Percentiles rank a stretch among this genome's conserved stretches.
Conservation (phyloP, 228 moss, liverwort and hornwort species). For the Sphagnum magellanicum region DNA sequence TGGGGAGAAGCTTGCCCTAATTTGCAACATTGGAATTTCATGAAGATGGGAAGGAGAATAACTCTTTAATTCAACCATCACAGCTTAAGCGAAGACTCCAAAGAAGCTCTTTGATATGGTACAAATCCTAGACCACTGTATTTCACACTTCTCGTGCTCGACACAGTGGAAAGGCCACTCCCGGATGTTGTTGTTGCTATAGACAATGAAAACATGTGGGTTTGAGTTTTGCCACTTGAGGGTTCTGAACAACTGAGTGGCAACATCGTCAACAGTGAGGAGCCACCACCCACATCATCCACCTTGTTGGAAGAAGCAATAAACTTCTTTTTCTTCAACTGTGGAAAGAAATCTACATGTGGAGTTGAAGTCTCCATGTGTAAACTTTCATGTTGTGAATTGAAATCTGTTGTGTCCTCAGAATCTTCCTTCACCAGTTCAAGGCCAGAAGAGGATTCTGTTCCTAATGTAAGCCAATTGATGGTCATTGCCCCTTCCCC, state of each 20-base stretch:
- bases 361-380: background rate
- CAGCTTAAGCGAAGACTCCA: constrained; percentile 26
- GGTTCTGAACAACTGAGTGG: too few species aligned
- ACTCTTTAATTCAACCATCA: constrained; percentile 1
- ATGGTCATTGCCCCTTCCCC: constrained; percentile 11
- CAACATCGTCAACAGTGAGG: too few species aligned
- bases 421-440: constrained; percentile 22
- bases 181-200: constrained; percentile 15
- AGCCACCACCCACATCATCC: too few species aligned
- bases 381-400: background rate
- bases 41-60: too few species aligned
- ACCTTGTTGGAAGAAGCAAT: too few species aligned
- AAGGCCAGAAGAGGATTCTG: constrained; percentile 15
- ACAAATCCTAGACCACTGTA: constrained; percentile 62
- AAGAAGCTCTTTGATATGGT: constrained; percentile 46
- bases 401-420: constrained; percentile 20
- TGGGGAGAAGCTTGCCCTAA: too few species aligned
- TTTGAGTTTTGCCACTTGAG: background rate
- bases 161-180: constrained; percentile 12
- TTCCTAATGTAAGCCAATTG: constrained; percentile 48
- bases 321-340: too few species aligned
- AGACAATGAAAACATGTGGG: constrained; percentile 23
- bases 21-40: too few species aligned
- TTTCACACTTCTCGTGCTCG: constrained; percentile 37
- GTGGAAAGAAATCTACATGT: background rate